Conservation (phyloP, 495 filamentous ascomycete genomes). For the Penicillium canariense region DNA sequence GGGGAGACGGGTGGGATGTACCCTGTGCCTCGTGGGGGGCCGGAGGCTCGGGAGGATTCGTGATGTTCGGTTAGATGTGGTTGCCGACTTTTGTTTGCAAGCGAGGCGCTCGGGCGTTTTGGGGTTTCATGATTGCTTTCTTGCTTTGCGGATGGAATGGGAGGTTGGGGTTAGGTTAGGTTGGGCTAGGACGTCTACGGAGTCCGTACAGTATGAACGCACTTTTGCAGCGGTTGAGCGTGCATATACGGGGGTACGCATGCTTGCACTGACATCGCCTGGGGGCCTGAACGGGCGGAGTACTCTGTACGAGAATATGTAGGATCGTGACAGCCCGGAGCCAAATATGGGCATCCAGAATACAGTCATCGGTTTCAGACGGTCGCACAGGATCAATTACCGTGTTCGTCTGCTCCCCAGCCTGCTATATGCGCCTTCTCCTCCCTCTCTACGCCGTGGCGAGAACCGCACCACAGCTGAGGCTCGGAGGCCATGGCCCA, state of each 20-base stretch:
- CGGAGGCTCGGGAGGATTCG: not conserved
- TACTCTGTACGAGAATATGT: too few species aligned
- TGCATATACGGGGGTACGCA: not conserved
- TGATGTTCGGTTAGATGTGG: not conserved
- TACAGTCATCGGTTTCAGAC: constrained; percentile 6
- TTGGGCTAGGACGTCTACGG: not conserved
- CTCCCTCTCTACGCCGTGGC: not conserved
- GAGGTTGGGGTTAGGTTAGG: not conserved
- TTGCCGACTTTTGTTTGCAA: not conserved
- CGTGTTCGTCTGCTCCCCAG: not conserved
- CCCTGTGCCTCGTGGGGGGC: not conserved
- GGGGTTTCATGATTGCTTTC: not conserved
- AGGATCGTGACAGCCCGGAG: too few species aligned
- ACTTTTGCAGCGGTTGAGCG: not conserved
- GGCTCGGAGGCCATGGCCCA: constrained; percentile 5
- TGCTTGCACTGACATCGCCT: not conserved
- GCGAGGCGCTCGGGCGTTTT: constrained; percentile 5
- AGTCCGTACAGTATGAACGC: not conserved
- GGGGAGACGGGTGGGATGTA: not conserved
- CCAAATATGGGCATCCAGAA: too few species aligned
- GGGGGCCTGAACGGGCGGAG: too few species aligned
- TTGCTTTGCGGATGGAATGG: not conserved
- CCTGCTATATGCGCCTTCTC: not conserved
- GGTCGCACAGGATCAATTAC: constrained; percentile 10
- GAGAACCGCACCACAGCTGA: not conserved